Conservation (phyloP, 2,329 filamentous ascomycete species). For the Aspergillus ibericus region DNA sequence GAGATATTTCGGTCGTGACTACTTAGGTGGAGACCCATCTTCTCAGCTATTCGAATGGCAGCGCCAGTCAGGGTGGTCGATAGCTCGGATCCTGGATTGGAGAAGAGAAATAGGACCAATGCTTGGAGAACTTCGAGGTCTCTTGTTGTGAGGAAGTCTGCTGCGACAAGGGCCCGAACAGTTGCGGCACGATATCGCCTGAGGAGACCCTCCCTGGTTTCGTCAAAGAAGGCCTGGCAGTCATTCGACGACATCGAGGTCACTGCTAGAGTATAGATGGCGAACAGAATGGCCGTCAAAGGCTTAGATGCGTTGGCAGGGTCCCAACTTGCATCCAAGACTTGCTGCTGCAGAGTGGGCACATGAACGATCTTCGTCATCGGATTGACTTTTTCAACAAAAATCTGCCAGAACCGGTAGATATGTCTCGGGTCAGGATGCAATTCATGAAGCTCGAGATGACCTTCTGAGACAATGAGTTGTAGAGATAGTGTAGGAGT, state of each 20-base stretch:
- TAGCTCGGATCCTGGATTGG: slow-evolving; percentile 33
- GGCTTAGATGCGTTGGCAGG: slow-evolving; percentile 46
- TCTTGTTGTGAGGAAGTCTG: slow-evolving; percentile 39
- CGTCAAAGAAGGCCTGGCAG: slow-evolving; percentile 43
- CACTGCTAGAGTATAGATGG: slow-evolving; percentile 63
- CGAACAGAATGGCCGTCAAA: slow-evolving; percentile 50
- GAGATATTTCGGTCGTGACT: slow-evolving; percentile 47
- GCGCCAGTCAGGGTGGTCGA: neutral
- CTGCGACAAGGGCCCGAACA: slow-evolving; percentile 46
- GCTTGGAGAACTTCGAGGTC: slow-evolving; percentile 47
- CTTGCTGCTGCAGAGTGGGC: slow-evolving; percentile 60
- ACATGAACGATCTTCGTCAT: slow-evolving; percentile 65
- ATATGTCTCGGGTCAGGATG: slow-evolving; percentile 19
- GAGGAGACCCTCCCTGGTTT: slow-evolving; percentile 29
- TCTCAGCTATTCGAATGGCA: slow-evolving; percentile 58
- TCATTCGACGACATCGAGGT: slow-evolving; percentile 58
- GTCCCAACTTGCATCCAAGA: slow-evolving; percentile 60
- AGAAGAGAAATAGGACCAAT: slow-evolving; percentile 54
- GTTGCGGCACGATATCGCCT: slow-evolving; percentile 42
- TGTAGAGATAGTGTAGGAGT: slow-evolving; percentile 29
- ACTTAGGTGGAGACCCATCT: slow-evolving; percentile 66
- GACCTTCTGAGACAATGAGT: slow-evolving; percentile 48
- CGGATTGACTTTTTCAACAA: slow-evolving; percentile 38
- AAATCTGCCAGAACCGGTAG: slow-evolving; percentile 23
- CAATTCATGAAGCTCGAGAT: slow-evolving; percentile 7